A percentile compares a stretch with the other conserved stretches of the same genome.
These are phyloP conservation scores for Dictyophora rubrovolvata DNA, from an alignment of 768 basidiomycete species.

Conservation along the genomic window DNA sequence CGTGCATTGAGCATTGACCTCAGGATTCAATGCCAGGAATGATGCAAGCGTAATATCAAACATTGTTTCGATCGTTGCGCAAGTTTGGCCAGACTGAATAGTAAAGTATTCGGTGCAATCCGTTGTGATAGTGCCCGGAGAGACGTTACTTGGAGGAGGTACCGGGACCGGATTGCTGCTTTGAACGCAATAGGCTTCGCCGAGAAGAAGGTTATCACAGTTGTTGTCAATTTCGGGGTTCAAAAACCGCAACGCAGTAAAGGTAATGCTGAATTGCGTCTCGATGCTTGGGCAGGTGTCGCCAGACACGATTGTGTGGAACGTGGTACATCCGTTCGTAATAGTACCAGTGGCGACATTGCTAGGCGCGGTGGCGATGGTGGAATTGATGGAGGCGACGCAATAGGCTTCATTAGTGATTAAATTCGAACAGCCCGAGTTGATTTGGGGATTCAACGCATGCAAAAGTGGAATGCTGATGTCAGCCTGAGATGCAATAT, in stretches of 20 bases:
- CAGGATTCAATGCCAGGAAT: too few relatives aligned
- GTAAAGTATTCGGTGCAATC: too few relatives aligned
- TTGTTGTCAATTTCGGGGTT: constrained; percentile 1
- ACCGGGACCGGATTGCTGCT: too few relatives aligned
- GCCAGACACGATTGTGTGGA: not conserved
- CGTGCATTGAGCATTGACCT: too few relatives aligned
- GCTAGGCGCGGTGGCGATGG: not conserved
- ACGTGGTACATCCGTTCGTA: not conserved
- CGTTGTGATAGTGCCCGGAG: too few relatives aligned
- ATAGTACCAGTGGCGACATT: not conserved
- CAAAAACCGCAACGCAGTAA: not conserved
- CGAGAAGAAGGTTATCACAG: not conserved
- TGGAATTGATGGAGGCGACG: not conserved
- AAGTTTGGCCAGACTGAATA: too few relatives aligned
- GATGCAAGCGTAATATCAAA: too few relatives aligned
- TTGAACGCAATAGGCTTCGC: not conserved
- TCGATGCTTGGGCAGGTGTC: not conserved
- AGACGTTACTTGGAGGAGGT: too few relatives aligned
- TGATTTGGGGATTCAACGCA: not conserved
- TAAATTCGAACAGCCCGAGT: not conserved
- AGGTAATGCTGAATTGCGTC: not conserved
- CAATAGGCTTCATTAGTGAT: not conserved
- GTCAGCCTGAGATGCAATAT: not conserved
- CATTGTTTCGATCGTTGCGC: too few relatives aligned
- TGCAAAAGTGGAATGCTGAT: not conserved